Base-by-base conservation (phyloP, 2,329 filamentous ascomycete genomes). In the Pseudopithomyces chartarum region DNA sequence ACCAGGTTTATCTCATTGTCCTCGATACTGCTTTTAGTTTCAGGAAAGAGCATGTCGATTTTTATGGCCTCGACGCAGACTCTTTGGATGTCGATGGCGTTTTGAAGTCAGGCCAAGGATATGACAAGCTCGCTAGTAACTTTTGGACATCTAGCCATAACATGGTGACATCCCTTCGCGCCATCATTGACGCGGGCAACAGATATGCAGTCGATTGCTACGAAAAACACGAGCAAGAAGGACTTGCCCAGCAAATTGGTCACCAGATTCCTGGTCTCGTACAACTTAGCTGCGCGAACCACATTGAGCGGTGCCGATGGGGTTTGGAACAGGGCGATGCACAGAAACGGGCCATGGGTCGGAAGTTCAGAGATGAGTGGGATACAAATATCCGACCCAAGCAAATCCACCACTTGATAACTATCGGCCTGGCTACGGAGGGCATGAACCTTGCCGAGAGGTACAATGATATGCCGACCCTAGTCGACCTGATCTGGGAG, bases 91-190 rank as follows among this genome's bases (percentile, higher is more conserved):
- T 64, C 3, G 76, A 81, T 45, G 78, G 80, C 43, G 65, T 82
- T 15, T 66, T 82, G 5, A 72, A 64, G 42, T 56, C 70, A 15
- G 69, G 73, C 20, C 78, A 82, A 15, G 84, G 85, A 43, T 93
- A 92, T 68, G 83, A 87, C 19, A 85, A 83, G 11, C 81, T 97
- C 8, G 85, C 89, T 0, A 87, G 91, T 57, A 36, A 23, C 13
- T 90, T 93, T 43, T 99, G 95, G 95, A 97, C 93, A 0, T 92
- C 91, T 15, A 86, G 84, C 1, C 69, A 76, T 54, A 77, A 77
- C 43, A 74, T 81, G 32, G 73, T 81, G 44, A 74, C 74, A 47
- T 71, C 76, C 6, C 69, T 65, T 54, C 70, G 71, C 29, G 70
- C 70, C 33, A 70, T 81, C 23, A 67, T 79, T n/a, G 62, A 77